phyloP scores from a whole-genome alignment of 805 yeast species.

The Sungouiozyma ichnusensis region DNA sequence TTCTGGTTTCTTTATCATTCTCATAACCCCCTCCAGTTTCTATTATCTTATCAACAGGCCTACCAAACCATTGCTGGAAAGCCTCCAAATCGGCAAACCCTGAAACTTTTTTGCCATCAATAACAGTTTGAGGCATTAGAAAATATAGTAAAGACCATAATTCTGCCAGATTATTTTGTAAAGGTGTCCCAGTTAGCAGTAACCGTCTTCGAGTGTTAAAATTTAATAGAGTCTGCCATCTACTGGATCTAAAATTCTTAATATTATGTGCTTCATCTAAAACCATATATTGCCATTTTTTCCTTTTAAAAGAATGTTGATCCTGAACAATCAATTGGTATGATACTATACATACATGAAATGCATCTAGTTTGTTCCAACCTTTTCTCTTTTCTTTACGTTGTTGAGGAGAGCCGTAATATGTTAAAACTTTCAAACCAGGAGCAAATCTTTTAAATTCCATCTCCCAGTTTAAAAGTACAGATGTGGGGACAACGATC shows the following conservation, averaged over 20 bases:
- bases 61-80: conserved; percentile 98
- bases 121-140: conserved; percentile 84
- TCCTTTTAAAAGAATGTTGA: conserved; percentile 84
- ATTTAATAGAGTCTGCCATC: conserved; percentile 93
- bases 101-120: conserved; percentile 34
- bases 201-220: conserved; percentile 86
- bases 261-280: conserved; percentile 97
- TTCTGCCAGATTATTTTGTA: conserved; percentile 90
- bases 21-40: conserved; percentile 47
- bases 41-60: conserved; percentile 85
- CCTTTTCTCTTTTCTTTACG: conserved; percentile 93
- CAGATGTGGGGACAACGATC: conserved; percentile 95
- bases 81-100: conserved; percentile 95
- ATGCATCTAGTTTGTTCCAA: conserved; percentile 93
- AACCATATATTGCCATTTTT: conserved; percentile 93
- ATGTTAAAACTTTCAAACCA: conserved; percentile 89
- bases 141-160: conserved; percentile 93
- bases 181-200: conserved; percentile 90
- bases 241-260: conserved; percentile 87
- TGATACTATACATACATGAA: conserved; percentile 94
- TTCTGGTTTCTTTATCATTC: conserved; percentile 67
- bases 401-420: conserved; percentile 95
- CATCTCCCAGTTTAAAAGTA: conserved; percentile 98
- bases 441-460: conserved; percentile 98
- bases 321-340: conserved; percentile 97